These are phyloP conservation scores for Reticulascus tulasneorum DNA, from an alignment of 2,329 filamentous ascomycete species.

Conservation along the genomic window DNA sequence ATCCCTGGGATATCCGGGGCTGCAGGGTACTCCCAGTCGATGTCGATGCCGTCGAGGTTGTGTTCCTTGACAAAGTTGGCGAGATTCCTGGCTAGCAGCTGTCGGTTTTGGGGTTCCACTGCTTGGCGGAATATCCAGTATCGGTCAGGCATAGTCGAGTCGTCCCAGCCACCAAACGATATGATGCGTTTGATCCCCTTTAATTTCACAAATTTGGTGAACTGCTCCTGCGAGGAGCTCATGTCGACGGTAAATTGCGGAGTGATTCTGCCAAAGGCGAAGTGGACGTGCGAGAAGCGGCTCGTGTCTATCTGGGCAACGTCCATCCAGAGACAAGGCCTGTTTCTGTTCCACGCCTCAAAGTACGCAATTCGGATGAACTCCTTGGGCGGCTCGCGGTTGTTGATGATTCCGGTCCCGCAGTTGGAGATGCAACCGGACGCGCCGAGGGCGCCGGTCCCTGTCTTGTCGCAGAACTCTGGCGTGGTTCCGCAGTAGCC, in stretches of 20 bases:
- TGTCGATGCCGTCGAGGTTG: conserved; percentile 13
- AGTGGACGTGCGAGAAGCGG: conserved; percentile 29
- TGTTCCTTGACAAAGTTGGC: conserved; percentile 5
- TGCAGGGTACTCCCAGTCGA: conserved; percentile 12
- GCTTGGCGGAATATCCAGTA: conserved; percentile 33
- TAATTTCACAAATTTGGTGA: conserved; percentile 24
- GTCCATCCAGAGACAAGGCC: conserved; percentile 28
- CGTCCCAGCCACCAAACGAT: conserved; percentile 39
- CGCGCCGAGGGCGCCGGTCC: conserved; percentile 21
- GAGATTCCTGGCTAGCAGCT: conserved; percentile 22
- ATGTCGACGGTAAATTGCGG: conserved; percentile 2
- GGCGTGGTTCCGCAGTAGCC: conserved; percentile 40
- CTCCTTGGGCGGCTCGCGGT: conserved; percentile 10
- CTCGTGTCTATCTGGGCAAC: conserved; percentile 4
- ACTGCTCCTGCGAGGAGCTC: conserved; percentile 17
- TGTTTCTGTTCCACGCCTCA: conserved; percentile 26
- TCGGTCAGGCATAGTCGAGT: conserved; percentile 29
- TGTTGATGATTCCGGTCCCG: conserved; percentile 29
- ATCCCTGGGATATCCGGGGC: conserved; percentile 16
- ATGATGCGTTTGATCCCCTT: conserved; percentile 31
- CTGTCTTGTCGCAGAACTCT: conserved; percentile 35
- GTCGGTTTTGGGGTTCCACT: conserved; percentile 27
- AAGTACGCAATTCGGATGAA: conserved; percentile 25
- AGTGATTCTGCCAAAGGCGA: conserved; percentile 29
- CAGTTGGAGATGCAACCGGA: conserved; percentile 35